phyloP scores from a whole-genome alignment of 208 protist species.

The Trichomonas vaginalis region DNA sequence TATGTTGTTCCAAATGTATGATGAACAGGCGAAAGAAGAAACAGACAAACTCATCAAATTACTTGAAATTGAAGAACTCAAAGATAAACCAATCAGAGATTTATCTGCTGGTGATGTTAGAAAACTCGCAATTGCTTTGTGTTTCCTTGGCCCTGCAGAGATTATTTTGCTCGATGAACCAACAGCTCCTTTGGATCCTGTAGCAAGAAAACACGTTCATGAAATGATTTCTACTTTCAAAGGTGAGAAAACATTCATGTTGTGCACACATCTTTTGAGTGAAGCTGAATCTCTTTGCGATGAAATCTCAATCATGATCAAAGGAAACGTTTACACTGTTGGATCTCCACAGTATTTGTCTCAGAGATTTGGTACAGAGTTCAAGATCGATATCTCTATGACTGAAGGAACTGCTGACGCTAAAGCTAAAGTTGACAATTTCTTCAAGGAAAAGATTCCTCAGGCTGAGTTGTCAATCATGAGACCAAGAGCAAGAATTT shows the following conservation, averaged over 20 bases:
- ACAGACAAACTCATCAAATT: neutral
- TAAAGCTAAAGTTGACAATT: neutral
- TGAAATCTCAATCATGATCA: neutral
- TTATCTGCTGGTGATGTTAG: neutral
- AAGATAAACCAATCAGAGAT: neutral
- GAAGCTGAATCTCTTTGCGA: neutral
- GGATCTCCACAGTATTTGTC: neutral
- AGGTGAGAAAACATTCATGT: neutral
- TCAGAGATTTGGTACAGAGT: neutral
- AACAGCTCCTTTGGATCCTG: neutral
- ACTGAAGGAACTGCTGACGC: neutral
- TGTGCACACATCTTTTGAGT: neutral
- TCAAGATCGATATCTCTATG: neutral
- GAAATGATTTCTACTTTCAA: neutral
- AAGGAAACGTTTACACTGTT: neutral
- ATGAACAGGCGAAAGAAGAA: neutral
- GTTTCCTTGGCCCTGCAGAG: neutral
- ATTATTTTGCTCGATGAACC: conserved; percentile 3
- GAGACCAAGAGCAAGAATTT: neutral
- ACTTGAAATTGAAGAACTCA: neutral
- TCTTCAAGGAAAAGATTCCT: neutral
- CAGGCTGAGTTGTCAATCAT: neutral
- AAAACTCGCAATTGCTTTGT: neutral
- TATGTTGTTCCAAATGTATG: neutral
- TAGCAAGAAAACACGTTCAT: neutral